phyloP scores from a whole-genome alignment of 345 rosid genomes.

The Turnera subulata region DNA sequence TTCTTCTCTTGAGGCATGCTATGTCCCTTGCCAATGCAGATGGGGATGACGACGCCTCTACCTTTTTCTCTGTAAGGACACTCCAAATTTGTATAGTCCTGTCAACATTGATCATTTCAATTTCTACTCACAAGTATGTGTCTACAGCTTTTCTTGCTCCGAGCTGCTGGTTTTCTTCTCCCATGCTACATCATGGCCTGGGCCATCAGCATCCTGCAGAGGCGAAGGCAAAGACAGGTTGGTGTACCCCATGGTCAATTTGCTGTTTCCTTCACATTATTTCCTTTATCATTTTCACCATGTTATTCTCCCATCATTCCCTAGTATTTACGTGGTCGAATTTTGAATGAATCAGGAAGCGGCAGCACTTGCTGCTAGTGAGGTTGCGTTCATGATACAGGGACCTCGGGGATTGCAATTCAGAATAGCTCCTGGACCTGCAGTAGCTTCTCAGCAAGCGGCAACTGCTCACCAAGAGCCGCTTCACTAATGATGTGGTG shows the following conservation, averaged over 20 bases:
- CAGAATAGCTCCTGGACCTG: constrained; percentile 14
- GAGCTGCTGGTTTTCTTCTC: constrained; percentile 77
- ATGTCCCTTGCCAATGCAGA: constrained; percentile 24
- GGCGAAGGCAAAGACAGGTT: constrained; percentile 93
- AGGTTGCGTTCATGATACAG: constrained; percentile 19
- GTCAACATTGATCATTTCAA: background rate
- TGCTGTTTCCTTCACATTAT: background rate
- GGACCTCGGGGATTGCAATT: constrained; percentile 10
- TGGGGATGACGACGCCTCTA: constrained; percentile 29
- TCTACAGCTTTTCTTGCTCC: constrained; percentile 70
- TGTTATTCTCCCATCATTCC: background rate
- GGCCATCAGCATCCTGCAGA: constrained; percentile 93
- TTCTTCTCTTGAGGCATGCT: constrained; percentile 33
- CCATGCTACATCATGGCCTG: constrained; percentile 99
- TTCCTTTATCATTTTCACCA: background rate
- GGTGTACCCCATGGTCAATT: no score
- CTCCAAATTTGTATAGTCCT: background rate
- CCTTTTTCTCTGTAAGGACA: constrained; percentile 25
- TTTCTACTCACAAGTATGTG: background rate
- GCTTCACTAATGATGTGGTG: no score
- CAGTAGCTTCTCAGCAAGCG: constrained; percentile 3
- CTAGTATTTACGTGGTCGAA: background rate
- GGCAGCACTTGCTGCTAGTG: constrained; percentile 15
- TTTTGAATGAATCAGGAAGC: constrained; percentile 15
- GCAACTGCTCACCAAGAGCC: constrained; percentile 8